Conservation (phyloP, 2,329 filamentous ascomycete species). For the Alternaria burnsii region DNA sequence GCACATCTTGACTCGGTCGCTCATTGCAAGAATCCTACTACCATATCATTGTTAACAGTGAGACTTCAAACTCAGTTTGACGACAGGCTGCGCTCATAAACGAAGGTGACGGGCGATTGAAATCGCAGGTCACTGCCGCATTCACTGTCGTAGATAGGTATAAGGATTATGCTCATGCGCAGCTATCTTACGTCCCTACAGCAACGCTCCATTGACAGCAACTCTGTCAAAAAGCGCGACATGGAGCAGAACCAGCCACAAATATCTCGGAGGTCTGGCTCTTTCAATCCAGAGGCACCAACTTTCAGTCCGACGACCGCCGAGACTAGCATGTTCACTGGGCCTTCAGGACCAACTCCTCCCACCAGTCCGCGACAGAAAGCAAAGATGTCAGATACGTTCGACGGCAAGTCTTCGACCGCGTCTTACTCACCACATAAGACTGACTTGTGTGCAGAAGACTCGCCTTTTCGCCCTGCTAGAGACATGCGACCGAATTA, state of each 20-base stretch:
- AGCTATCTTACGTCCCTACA: neutral
- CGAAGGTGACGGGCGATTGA: slow-evolving; percentile 3
- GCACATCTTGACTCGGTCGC: neutral
- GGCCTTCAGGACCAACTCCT: neutral
- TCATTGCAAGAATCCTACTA: neutral
- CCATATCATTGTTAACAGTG: neutral
- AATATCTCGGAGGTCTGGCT: neutral
- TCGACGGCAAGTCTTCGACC: neutral
- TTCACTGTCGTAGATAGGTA: slow-evolving; percentile 9
- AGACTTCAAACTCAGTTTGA: neutral
- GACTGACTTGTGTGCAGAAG: slow-evolving; percentile 9
- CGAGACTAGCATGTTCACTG: neutral
- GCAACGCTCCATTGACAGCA: neutral
- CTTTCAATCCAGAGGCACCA: slow-evolving; percentile 27
- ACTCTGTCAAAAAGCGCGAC: neutral
- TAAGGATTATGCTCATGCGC: neutral
- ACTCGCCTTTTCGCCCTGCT: slow-evolving; percentile 11
- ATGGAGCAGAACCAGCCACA: slow-evolving; percentile 4
- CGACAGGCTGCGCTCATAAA: neutral
- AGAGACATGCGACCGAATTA: slow-evolving; percentile 8
- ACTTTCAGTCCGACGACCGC: slow-evolving; percentile 17
- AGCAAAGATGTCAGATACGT: neutral
- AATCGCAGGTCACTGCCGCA: slow-evolving; percentile 11
- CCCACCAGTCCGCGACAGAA: neutral
- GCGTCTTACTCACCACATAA: too few species aligned